phyloP scores from a whole-genome alignment of 176 grass and related monocot genomes.

The Ananas comosus region DNA sequence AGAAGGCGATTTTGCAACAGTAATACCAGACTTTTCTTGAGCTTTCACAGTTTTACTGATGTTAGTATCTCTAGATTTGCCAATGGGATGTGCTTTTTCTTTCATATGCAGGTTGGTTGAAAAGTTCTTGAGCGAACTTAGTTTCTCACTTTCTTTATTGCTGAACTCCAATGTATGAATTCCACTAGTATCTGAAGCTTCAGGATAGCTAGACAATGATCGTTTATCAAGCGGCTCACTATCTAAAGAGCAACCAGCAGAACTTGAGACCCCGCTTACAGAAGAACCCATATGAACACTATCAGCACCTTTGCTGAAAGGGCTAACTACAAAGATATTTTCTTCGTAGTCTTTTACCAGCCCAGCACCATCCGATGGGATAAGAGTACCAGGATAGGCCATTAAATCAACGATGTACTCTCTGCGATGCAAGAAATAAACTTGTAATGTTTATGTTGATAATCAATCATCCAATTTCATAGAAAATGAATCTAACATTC shows the following conservation, averaged over 20 bases:
- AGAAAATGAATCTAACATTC: background rate
- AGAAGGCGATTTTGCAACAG: constrained; percentile 17
- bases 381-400: constrained; percentile 76
- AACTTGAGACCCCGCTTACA: constrained; percentile 35
- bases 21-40: constrained; percentile 10
- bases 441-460: constrained; percentile 1
- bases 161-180: constrained; percentile 27
- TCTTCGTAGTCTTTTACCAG: constrained; percentile 42
- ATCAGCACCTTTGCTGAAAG: constrained; percentile 31
- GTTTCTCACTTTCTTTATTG: constrained; percentile 34
- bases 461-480: background rate
- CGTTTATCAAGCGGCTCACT: constrained; percentile 3
- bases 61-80: background rate
- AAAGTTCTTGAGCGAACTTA: background rate
- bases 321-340: constrained; percentile 32
- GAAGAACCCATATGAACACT: constrained; percentile 34
- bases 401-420: constrained; percentile 98
- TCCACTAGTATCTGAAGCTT: constrained; percentile 36
- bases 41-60: constrained; percentile 3
- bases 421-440: constrained; percentile 30
- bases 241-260: constrained; percentile 27
- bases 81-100: background rate
- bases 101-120: background rate
- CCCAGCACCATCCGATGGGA: constrained; percentile 77
- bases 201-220: background rate